Conservation (phyloP, 2,329 filamentous ascomycete genomes). For the Thielaviopsis ethacetica region DNA sequence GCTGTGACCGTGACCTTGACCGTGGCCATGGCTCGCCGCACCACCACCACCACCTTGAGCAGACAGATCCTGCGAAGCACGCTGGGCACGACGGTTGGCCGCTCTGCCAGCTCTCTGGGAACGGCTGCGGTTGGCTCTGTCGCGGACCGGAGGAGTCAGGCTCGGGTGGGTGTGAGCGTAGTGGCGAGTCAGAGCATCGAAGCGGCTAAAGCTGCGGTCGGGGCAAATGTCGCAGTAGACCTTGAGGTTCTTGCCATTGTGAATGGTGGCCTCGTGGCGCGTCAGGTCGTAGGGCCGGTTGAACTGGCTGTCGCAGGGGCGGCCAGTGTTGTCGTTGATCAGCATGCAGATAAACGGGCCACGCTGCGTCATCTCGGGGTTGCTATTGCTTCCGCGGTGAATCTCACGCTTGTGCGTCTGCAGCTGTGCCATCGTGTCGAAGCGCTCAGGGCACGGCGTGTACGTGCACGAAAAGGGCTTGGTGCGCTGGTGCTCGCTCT, state of each 20-base stretch:
- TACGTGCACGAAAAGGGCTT: conserved; percentile 88
- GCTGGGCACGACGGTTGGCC: background rate
- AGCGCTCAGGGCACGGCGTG: conserved; percentile 74
- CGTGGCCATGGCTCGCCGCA: background rate
- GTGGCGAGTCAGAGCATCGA: conserved; percentile 85
- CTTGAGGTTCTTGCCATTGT: conserved; percentile 88
- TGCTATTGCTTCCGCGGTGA: conserved; percentile 56
- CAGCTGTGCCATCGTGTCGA: conserved; percentile 70
- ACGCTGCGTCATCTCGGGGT: conserved; percentile 45
- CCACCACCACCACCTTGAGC: background rate
- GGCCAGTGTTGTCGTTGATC: conserved; percentile 87
- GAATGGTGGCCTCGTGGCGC: conserved; percentile 91
- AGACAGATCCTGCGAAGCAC: background rate
- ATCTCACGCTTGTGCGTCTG: conserved; percentile 94
- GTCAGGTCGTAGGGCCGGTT: conserved; percentile 94
- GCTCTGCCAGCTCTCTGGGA: background rate
- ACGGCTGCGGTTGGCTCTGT: conserved; percentile 13
- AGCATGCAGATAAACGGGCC: conserved; percentile 87
- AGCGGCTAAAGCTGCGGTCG: conserved; percentile 92
- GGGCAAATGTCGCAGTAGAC: conserved; percentile 87
- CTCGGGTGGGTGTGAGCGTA: conserved; percentile 91
- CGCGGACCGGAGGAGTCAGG: conserved; percentile 58
- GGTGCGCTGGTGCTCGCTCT: background rate
- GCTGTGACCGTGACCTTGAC: background rate
- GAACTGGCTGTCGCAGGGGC: conserved; percentile 63